Base-by-base conservation (phyloP, 805 yeast genomes). In the Lipomyces mesembrius region DNA sequence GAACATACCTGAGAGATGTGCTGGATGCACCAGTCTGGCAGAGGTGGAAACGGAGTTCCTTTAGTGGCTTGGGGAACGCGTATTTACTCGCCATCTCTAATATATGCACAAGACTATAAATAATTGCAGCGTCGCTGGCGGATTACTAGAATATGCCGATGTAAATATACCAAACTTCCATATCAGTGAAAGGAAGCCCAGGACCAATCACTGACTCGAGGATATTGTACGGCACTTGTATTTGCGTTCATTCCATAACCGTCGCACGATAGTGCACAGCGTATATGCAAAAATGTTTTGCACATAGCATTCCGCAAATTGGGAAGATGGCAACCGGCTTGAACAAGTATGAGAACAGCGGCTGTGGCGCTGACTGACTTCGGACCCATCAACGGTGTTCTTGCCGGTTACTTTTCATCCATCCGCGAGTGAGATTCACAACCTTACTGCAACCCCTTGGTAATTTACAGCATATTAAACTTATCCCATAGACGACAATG, bases 21-120 rank as follows among this genome's bases (percentile, higher is more conserved):
- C 93, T 85, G 4, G 91, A 85, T 69, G 86, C 85, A n/a, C 90
- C 89, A n/a, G 88, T 83, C 78, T 89, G 95, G 39, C 92, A 88
- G 71, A 91, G 82, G 75, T 91, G 92, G 79, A 72, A 72, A 78
- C 97, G 85, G 75, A 91, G 82, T 81, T 91, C 97, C 76, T 83
- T 90, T 71, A 91, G 83, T 11, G 90, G 84, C 64, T 72, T 75
- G 2, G 85, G 81, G 49, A 83, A 76, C 29, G 74, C 75, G 75
- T 75, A 78, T 67, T 77, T 79, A 60, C 75, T 72, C 49, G 77
- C 66, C 78, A 73, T 73, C 62, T 56, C 49, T 25, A 12, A 20
- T 52, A 22, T 12, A 25, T 1, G 49, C 22, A 29, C 32, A n/a
- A n/a, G 17, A 32, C 49, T 56, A 29, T 17, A 43, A 2, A 43